Evolutionary conservation across 2,329 filamentous ascomycete genomes (phyloP).

Genomic region (Fusarium nygamai): DNA sequence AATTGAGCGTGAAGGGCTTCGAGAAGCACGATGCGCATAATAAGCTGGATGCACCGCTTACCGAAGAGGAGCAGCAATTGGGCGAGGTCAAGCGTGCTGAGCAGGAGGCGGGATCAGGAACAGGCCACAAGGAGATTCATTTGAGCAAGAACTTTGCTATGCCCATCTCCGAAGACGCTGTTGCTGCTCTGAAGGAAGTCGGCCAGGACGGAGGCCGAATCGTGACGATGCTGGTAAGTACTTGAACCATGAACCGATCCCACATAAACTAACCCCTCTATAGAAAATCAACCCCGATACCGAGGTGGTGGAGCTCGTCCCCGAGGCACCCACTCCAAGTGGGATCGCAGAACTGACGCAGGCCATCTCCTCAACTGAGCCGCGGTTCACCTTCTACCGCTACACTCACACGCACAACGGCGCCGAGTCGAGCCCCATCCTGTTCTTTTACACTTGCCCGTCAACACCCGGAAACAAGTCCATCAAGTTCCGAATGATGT

Average conservation of each 20-base stretch:
- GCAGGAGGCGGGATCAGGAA: constrained; percentile 77
- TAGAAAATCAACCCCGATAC: constrained; percentile 77
- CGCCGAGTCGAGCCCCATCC: constrained; percentile 64
- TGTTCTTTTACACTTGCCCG: constrained; percentile 88
- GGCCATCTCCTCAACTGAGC: constrained; percentile 73
- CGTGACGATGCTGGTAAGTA: constrained; percentile 73
- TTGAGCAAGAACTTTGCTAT: constrained; percentile 67
- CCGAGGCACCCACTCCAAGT: constrained; percentile 60
- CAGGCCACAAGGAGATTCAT: constrained; percentile 67
- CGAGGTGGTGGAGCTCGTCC: constrained; percentile 75
- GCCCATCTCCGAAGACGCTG: constrained; percentile 70
- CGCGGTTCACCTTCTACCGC: constrained; percentile 82
- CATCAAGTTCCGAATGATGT: constrained; percentile 88
- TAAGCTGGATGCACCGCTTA: constrained; percentile 74
- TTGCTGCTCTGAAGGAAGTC: constrained; percentile 70
- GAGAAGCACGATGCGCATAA: constrained; percentile 76
- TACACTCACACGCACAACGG: constrained; percentile 68
- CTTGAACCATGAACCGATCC: background rate
- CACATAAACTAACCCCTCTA: constrained; percentile 3
- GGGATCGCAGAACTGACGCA: constrained; percentile 67
- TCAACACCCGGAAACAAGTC: constrained; percentile 69
- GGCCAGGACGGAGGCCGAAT: constrained; percentile 59
- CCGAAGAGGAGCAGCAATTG: constrained; percentile 78
- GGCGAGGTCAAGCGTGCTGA: constrained; percentile 80
- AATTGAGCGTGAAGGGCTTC: constrained; percentile 77